Percentiles rank a stretch among this genome's conserved stretches.
phyloP scores from a whole-genome alignment of 2,329 filamentous ascomycete genomes.

The Pestalotiopsis sp. region DNA sequence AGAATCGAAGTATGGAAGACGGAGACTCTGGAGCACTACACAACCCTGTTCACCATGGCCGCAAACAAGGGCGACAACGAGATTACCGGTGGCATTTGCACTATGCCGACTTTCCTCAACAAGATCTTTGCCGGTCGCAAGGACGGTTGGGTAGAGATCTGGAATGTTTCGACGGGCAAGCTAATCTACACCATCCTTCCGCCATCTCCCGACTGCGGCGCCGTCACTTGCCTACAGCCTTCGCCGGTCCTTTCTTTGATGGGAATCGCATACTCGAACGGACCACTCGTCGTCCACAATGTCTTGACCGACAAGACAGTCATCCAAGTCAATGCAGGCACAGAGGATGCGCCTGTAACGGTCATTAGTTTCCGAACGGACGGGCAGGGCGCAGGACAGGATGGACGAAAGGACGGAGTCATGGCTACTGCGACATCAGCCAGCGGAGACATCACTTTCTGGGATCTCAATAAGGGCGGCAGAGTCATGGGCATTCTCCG shows the following conservation, averaged over 20 bases:
- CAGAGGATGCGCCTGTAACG: slow-evolving; percentile 68
- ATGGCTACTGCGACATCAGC: slow-evolving; percentile 86
- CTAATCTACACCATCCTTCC: slow-evolving; percentile 89
- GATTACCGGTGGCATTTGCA: slow-evolving; percentile 79
- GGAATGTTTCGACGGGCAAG: slow-evolving; percentile 93
- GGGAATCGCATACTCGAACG: slow-evolving; percentile 83
- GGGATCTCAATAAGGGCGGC: slow-evolving; percentile 91
- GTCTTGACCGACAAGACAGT: slow-evolving; percentile 76
- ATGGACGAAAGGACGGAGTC: slow-evolving; percentile 82
- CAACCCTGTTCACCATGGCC: slow-evolving; percentile 69
- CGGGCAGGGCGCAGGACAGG: slow-evolving; percentile 82
- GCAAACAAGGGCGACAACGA: slow-evolving; percentile 61
- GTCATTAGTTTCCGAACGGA: slow-evolving; percentile 92
- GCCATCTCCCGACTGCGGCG: slow-evolving; percentile 69
- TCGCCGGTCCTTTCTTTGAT: slow-evolving; percentile 83
- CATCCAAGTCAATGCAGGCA: slow-evolving; percentile 69
- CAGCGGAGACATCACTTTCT: slow-evolving; percentile 89
- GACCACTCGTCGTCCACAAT: slow-evolving; percentile 79
- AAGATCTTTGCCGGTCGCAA: slow-evolving; percentile 88
- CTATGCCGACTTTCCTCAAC: slow-evolving; percentile 93
- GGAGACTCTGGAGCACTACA: slow-evolving; percentile 83
- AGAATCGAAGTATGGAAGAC: slow-evolving; percentile 90
- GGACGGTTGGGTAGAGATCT: slow-evolving; percentile 93
- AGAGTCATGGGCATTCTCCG: slow-evolving; percentile 84
- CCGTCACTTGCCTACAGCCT: slow-evolving; percentile 85